phyloP scores from a whole-genome alignment of 257 asterid genomes.

The Nicotiana paniculata region DNA sequence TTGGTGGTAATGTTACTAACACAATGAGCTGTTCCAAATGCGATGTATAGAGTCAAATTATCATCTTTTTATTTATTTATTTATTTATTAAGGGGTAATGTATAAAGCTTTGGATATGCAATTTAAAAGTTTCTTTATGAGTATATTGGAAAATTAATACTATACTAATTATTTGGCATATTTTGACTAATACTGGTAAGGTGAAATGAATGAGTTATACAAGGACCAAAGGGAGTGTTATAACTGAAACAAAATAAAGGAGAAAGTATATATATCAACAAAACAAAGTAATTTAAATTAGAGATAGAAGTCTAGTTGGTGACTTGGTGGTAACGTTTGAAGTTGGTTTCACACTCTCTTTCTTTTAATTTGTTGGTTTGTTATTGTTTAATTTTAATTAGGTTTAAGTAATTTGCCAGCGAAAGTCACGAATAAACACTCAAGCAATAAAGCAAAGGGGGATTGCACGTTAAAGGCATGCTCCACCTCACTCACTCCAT shows the following conservation, averaged over 20 bases:
- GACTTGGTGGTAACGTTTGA: constrained; percentile 10
- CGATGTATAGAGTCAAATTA: not conserved
- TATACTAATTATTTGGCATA: not conserved
- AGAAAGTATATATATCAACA: not conserved
- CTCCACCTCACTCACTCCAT: constrained; percentile 28
- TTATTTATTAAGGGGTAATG: not conserved
- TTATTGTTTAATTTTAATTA: not conserved
- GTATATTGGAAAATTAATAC: not conserved
- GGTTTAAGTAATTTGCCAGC: constrained; percentile 26
- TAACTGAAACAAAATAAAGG: not conserved
- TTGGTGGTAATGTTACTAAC: not conserved
- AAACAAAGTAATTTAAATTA: no score
- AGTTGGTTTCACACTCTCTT: constrained; percentile 16
- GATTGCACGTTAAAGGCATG: constrained; percentile 39
- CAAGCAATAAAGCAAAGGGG: constrained; percentile 37
- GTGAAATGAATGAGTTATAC: constrained; percentile 3
- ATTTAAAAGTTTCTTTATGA: not conserved
- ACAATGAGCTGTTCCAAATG: not conserved
- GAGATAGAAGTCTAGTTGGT: constrained; percentile 13
- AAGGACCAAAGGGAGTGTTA: not conserved
- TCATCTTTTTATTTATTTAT: not conserved
- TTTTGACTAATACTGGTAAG: not conserved
- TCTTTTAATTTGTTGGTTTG: not conserved
- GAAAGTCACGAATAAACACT: constrained; percentile 38
- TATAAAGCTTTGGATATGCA: not conserved